These are phyloP conservation scores for Saccharomycopsis malanga DNA, from an alignment of 805 yeast species.

Conservation along the genomic window DNA sequence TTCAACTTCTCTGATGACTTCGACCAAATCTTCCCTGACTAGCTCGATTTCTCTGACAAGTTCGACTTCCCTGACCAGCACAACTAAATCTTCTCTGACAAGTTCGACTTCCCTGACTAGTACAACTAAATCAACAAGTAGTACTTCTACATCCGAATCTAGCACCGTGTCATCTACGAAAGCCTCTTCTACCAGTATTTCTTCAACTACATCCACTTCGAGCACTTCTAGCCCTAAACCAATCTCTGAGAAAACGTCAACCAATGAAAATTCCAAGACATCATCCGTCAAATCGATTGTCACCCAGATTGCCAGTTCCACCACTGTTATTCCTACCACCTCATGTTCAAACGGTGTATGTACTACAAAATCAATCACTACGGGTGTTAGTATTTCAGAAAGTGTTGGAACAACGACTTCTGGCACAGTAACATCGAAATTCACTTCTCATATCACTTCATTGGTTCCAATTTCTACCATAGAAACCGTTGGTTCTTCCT, in stretches of 20 bases:
- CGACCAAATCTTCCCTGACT: background rate
- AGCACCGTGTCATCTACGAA: background rate
- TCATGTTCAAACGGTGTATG: background rate
- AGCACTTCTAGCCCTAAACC: no score
- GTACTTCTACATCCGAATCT: background rate
- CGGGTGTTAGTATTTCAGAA: background rate
- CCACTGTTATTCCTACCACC: no score
- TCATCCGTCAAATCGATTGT: no score
- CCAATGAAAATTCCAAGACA: no score
- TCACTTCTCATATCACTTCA: no score
- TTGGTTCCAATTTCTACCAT: no score
- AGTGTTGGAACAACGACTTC: no score
- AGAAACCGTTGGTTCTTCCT: no score
- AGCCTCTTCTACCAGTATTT: background rate
- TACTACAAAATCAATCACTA: background rate
- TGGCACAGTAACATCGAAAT: no score
- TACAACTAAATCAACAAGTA: background rate
- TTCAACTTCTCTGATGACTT: constrained; percentile 3
- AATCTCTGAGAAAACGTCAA: no score
- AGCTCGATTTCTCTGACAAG: background rate
- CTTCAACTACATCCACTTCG: background rate
- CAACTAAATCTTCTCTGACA: background rate
- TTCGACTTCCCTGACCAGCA: background rate
- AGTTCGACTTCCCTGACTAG: constrained; percentile 1
- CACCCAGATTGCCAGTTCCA: no score